phyloP scores from a whole-genome alignment of 2,329 filamentous ascomycete species.

The Pseudofabraea citricarpa region DNA sequence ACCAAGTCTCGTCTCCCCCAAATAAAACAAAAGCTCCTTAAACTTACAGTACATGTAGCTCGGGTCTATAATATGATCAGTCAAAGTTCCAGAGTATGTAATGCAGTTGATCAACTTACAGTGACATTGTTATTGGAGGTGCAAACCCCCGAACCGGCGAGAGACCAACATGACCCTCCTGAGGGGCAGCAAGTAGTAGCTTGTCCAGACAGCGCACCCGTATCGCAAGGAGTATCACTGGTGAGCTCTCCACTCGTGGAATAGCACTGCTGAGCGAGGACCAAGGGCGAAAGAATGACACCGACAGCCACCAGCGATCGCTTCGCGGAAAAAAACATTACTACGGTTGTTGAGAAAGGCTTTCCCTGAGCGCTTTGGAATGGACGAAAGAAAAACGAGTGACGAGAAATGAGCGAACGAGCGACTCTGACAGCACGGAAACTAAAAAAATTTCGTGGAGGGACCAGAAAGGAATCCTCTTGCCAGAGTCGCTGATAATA shows the following conservation, averaged over 20 bases:
- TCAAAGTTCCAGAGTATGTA: not conserved
- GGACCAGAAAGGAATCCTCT: too few relatives aligned
- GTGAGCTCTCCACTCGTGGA: not conserved
- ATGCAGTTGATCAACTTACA: not conserved
- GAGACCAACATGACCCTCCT: not conserved
- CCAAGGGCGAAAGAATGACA: not conserved
- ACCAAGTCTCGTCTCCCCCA: too few relatives aligned
- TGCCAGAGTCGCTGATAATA: too few relatives aligned
- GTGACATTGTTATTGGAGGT: not conserved
- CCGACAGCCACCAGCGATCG: not conserved
- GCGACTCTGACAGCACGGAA: not conserved
- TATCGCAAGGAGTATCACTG: not conserved
- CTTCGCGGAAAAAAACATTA: slow-evolving; percentile 1
- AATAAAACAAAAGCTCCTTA: not conserved
- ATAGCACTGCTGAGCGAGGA: not conserved
- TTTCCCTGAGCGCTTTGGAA: too few relatives aligned
- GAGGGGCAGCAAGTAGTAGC: not conserved
- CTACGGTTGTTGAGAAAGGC: not conserved
- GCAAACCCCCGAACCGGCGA: not conserved
- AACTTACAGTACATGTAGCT: not conserved
- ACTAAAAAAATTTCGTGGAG: not conserved
- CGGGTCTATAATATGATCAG: not conserved
- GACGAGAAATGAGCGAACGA: not conserved
- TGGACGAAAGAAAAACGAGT: not conserved
- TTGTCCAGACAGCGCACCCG: not conserved